Percentiles rank a stretch among this genome's conserved stretches.
Evolutionary conservation across 108 stramenopile genomes (phyloP).

Genomic region (Cyclotella choctawhatcheeana): DNA sequence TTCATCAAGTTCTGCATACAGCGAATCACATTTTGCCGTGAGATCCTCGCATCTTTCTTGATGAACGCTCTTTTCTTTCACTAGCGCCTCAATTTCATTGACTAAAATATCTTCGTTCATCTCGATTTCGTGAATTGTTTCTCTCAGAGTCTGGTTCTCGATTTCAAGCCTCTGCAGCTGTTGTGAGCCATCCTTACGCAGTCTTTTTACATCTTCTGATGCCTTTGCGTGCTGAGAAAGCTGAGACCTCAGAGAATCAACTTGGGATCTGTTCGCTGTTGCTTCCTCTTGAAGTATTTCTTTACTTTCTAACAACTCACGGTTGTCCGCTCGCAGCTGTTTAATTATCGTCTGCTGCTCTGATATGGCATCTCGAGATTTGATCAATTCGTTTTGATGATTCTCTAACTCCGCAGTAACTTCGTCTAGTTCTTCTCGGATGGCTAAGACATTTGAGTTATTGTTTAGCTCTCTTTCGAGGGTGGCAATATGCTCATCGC

Average conservation of each 20-base stretch:
- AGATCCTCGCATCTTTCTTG: conserved; percentile 34
- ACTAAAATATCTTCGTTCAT: conserved; percentile 44
- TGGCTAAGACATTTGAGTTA: conserved; percentile 11
- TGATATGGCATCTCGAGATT: conserved; percentile 6
- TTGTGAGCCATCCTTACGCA: conserved; percentile 21
- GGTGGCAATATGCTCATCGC: conserved; percentile 32
- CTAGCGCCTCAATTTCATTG: conserved; percentile 45
- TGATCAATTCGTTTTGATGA: conserved; percentile 27
- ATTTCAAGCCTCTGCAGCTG: conserved; percentile 39
- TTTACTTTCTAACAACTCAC: conserved; percentile 26
- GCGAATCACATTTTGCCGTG: conserved; percentile 28
- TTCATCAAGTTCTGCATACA: conserved; percentile 36
- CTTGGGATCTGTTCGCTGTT: conserved; percentile 24
- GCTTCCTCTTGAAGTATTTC: conserved; percentile 31
- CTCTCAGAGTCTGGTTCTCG: conserved; percentile 46
- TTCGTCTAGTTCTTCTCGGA: conserved; percentile 27
- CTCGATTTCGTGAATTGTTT: conserved; percentile 37
- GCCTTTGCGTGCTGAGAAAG: conserved; percentile 33
- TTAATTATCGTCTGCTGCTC: conserved; percentile 33
- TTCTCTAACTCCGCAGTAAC: conserved; percentile 12
- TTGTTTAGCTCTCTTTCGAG: conserved; percentile 19
- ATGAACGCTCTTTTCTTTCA: conserved; percentile 33
- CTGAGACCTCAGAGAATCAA: conserved; percentile 29
- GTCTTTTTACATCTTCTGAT: conserved; percentile 27
- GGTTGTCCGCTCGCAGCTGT: conserved; percentile 35